Evolutionary conservation across 306 rosid genomes (phyloP).

Genomic region (Gastrolobium bilobum): DNA sequence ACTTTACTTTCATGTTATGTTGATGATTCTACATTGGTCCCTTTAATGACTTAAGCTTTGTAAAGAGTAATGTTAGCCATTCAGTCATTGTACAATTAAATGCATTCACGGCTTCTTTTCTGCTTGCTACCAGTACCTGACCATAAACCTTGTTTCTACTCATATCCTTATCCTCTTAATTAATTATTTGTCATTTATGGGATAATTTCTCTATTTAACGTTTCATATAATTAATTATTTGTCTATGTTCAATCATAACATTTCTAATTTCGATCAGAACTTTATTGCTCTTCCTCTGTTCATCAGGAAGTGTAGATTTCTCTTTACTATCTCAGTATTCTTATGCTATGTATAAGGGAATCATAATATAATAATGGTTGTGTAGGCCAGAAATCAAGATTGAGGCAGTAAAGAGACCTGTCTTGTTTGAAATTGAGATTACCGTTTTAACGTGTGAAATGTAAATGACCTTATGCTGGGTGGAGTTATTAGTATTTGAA

Average conservation of each 20-base stretch:
- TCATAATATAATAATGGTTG: not conserved
- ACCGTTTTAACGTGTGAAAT: constrained; percentile 22
- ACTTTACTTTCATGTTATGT: not conserved
- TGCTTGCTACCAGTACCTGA: too few species aligned
- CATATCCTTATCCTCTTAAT: too few species aligned
- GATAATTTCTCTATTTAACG: too few species aligned
- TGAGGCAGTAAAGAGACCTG: not conserved
- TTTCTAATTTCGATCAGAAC: not conserved
- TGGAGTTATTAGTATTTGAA: constrained; percentile 23
- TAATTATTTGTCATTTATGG: too few species aligned
- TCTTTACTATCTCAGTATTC: not conserved
- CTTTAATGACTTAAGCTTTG: too few species aligned
- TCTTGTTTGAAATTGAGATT: not conserved
- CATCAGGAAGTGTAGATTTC: not conserved
- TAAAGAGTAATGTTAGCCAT: too few species aligned
- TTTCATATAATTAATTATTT: too few species aligned
- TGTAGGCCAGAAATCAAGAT: not conserved
- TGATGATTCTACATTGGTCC: not conserved
- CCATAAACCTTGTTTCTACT: too few species aligned
- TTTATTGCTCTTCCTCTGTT: not conserved
- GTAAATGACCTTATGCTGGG: not conserved
- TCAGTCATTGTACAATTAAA: too few species aligned
- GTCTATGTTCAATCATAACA: too few species aligned
- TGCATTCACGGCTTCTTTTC: too few species aligned
- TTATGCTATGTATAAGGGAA: not conserved